phyloP scores from a whole-genome alignment of 345 rosid genomes.

The Murraya koenigii region DNA sequence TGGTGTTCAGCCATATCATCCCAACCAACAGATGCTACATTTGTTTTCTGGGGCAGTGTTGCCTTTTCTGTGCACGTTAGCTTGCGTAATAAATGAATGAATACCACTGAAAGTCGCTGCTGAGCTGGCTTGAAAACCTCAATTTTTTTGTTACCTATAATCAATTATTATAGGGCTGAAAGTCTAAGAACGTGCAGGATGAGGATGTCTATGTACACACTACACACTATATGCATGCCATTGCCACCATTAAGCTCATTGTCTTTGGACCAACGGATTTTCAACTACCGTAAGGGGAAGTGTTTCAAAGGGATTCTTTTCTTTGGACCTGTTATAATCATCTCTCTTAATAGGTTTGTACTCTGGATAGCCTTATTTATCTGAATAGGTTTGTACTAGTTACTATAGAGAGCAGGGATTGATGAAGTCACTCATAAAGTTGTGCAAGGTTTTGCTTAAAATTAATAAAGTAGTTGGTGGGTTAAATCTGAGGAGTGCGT shows the following conservation, averaged over 20 bases:
- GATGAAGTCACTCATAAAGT: background rate
- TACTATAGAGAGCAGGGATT: no score
- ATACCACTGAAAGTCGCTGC: background rate
- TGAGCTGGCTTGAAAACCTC: background rate
- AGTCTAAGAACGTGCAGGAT: background rate
- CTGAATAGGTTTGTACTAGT: background rate
- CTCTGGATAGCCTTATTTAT: background rate
- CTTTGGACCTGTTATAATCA: background rate
- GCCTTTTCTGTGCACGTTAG: background rate
- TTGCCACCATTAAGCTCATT: background rate
- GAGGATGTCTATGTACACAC: background rate
- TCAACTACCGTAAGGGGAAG: background rate
- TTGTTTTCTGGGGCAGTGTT: background rate
- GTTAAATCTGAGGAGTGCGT: background rate
- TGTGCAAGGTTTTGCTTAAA: background rate
- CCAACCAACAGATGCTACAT: background rate
- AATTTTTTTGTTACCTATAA: no score
- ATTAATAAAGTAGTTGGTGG: background rate
- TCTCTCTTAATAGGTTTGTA: background rate
- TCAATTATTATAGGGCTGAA: background rate
- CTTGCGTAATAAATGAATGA: background rate
- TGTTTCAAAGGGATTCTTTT: background rate
- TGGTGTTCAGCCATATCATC: background rate
- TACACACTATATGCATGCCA: background rate
- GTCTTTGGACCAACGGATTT: background rate